phyloP scores from a whole-genome alignment of 2,329 filamentous ascomycete genomes.

The Purpureocillium lavendulum region DNA sequence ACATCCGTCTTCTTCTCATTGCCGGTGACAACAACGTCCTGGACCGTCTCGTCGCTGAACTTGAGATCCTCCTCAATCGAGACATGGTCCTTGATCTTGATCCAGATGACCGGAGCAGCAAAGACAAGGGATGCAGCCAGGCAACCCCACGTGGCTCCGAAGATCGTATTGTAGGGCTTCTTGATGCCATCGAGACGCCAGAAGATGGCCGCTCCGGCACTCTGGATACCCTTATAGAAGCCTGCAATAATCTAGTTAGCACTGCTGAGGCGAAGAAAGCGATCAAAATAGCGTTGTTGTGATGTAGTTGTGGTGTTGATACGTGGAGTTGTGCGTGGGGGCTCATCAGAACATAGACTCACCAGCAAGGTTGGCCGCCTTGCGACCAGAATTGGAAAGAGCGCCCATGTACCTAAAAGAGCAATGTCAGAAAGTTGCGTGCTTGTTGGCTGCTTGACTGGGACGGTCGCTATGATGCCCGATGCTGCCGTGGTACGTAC shows the following conservation, averaged over 20 bases:
- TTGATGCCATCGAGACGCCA: constrained; percentile 25
- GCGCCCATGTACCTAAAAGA: constrained; percentile 73
- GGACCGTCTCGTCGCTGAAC: constrained; percentile 75
- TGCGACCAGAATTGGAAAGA: constrained; percentile 85
- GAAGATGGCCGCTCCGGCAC: constrained; percentile 55
- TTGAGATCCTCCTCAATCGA: constrained; percentile 71
- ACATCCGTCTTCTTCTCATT: too few relatives aligned
- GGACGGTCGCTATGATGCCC: too few relatives aligned
- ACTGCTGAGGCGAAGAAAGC: too few relatives aligned
- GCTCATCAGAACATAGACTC: neutral
- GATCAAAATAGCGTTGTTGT: too few relatives aligned
- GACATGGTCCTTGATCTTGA: constrained; percentile 77
- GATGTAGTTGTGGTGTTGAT: too few relatives aligned
- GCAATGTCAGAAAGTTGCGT: neutral
- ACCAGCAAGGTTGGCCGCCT: constrained; percentile 63
- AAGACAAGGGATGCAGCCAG: constrained; percentile 66
- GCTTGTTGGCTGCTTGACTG: too few relatives aligned
- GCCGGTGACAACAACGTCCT: constrained; percentile 45
- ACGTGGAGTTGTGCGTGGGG: too few relatives aligned
- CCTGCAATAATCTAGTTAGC: constrained; percentile 34
- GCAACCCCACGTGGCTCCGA: constrained; percentile 65
- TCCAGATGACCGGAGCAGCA: constrained; percentile 70
- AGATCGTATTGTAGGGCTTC: constrained; percentile 59
- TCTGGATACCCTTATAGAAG: constrained; percentile 79
- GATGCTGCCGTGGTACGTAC: too few relatives aligned